phyloP scores from a whole-genome alignment of 768 basidiomycete genomes.

The Pleurotus ostreatus region DNA sequence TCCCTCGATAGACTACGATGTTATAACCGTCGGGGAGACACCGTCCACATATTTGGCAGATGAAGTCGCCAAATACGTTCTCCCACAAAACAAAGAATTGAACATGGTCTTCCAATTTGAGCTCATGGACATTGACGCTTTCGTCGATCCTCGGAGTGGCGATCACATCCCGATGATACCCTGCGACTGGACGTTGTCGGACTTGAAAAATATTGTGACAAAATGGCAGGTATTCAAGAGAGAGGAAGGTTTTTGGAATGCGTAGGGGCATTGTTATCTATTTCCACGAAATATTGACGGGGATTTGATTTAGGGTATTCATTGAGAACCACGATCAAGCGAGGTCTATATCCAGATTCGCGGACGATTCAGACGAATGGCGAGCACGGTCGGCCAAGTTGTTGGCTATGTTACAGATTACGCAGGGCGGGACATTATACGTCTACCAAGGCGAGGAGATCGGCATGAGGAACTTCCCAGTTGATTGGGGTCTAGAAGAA shows the following conservation, averaged over 20 bases:
- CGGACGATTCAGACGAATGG: conserved; percentile 56
- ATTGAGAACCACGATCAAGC: conserved; percentile 72
- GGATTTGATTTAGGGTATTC: conserved; percentile 36
- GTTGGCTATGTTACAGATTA: conserved; percentile 55
- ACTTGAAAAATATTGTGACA: conserved; percentile 42
- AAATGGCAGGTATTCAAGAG: conserved; percentile 60
- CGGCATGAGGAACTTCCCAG: conserved; percentile 59
- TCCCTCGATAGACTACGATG: conserved; percentile 48
- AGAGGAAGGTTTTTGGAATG: conserved; percentile 64
- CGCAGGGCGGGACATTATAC: conserved; percentile 64
- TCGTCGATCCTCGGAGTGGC: conserved; percentile 19
- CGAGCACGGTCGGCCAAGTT: conserved; percentile 60
- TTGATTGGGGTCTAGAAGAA: conserved; percentile 63
- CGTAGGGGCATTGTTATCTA: no score
- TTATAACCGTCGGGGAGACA: conserved; percentile 67
- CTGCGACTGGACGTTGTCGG: conserved; percentile 46
- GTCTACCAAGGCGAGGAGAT: conserved; percentile 78
- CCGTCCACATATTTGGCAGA: conserved; percentile 52
- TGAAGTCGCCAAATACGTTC: conserved; percentile 50
- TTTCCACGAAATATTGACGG: no score
- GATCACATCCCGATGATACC: conserved; percentile 35
- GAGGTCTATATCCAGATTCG: conserved; percentile 62
- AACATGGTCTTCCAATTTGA: conserved; percentile 69
- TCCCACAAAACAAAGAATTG: conserved; percentile 55
- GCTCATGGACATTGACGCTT: conserved; percentile 53